Base-by-base conservation (phyloP, 2,329 filamentous ascomycete species). In the Monilinia fructigena region DNA sequence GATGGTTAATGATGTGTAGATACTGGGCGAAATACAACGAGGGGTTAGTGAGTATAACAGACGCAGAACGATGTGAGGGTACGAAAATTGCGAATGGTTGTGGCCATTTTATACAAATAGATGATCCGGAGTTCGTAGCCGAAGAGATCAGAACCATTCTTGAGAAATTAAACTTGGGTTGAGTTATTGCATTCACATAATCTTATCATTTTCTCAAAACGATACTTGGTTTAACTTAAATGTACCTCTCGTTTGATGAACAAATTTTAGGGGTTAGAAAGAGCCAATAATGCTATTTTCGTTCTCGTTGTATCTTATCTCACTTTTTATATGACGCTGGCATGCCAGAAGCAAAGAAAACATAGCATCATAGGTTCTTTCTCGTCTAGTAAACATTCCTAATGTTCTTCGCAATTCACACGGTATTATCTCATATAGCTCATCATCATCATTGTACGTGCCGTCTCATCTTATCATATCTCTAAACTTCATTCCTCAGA, bases 11-110 rank as follows among this genome's bases (percentile, higher is more conserved):
- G 40, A 11, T n/a, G 31, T 50, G 53, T 52, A 77, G 74, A 10
- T 74, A 74, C 66, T 78, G 75, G 76, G 67, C 71, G 7, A 68
- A 73, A 68, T 77, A 77, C 60, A 77, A 78, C 54, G 55, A 73
- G 48, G 73, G 70, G 23, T 68, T 77, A 23, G 72, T 70, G 35
- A 59, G 67, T 48, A 70, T 77, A 58, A 77, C 74, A 11, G 71
- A 74, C 50, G 55, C 68, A 20, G 71, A 71, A 11, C 72, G 69
- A 31, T 68, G 70, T 35, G 71, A 72, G 47, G 71, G 69, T 3
- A 73, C 75, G 5, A 50, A 74, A 2, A 75, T 77, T 56, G 75
- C 75, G 4, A 72, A 71, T 31, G 71, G 72, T n/a, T 72, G 67
- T 69, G 75, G 75, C 0, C 76, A 78, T 66, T 77, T 78, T 40